These are phyloP conservation scores for Hericium alpestre DNA, from an alignment of 768 basidiomycete species.

Conservation along the genomic window DNA sequence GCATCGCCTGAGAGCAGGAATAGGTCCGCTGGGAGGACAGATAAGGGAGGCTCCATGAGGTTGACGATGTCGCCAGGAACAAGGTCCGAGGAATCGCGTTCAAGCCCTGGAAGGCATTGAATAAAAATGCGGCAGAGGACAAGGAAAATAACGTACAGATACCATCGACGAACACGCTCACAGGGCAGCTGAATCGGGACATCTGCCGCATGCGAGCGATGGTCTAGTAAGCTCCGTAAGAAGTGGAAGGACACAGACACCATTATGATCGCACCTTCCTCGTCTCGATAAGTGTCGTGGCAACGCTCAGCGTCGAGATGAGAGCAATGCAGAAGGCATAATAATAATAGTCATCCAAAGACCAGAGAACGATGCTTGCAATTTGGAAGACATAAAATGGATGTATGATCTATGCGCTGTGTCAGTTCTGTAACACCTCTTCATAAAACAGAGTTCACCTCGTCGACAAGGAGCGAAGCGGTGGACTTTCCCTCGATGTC, in stretches of 20 bases:
- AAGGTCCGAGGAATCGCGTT: conserved; percentile 63
- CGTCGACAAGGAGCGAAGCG: conserved; percentile 70
- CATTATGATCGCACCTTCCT: conserved; percentile 50
- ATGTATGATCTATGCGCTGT: conserved; percentile 66
- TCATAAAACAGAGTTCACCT: conserved; percentile 38
- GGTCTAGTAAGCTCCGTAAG: conserved; percentile 38
- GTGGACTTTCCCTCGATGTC: conserved; percentile 86
- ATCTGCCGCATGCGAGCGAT: conserved; percentile 92
- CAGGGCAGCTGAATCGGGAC: conserved; percentile 79
- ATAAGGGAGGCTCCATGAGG: conserved; percentile 64
- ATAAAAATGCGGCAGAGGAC: neutral
- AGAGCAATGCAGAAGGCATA: conserved; percentile 95
- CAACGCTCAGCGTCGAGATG: conserved; percentile 77
- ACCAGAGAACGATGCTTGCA: conserved; percentile 89
- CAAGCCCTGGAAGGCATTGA: conserved; percentile 41
- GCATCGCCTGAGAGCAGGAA: conserved; percentile 92
- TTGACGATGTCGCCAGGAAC: conserved; percentile 92
- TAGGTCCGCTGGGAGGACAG: conserved; percentile 79
- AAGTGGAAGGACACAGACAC: neutral
- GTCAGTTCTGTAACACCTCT: neutral
- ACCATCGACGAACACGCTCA: conserved; percentile 58
- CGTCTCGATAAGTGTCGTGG: conserved; percentile 84
- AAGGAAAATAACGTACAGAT: conserved; percentile 26
- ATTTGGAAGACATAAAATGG: conserved; percentile 99
- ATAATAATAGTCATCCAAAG: conserved; percentile 90